phyloP scores from a whole-genome alignment of 345 rosid genomes.

The Noccaea caerulescens region DNA sequence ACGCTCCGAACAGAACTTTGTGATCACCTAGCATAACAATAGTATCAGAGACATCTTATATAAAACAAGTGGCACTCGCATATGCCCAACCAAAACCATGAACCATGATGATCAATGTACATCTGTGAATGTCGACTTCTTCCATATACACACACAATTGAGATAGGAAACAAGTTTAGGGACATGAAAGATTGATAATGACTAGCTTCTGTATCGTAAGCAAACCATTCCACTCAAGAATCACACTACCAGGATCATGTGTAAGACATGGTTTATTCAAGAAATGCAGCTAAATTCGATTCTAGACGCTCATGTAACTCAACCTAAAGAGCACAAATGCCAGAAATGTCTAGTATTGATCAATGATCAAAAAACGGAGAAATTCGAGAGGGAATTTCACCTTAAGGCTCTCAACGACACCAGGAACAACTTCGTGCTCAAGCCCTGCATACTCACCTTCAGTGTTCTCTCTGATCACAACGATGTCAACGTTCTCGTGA shows the following conservation, averaged over 20 bases:
- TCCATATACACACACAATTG: neutral
- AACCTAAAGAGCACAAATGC: neutral
- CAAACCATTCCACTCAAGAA: neutral
- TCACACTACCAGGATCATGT: neutral
- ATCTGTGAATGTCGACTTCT: neutral
- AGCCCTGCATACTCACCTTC: slow-evolving; percentile 96
- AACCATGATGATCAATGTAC: neutral
- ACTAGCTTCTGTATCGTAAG: neutral
- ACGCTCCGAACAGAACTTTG: slow-evolving; percentile 98
- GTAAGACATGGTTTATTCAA: neutral
- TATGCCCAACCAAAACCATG: neutral
- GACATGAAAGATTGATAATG: neutral
- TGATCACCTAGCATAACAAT: slow-evolving; percentile 71
- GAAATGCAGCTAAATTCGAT: slow-evolving; percentile 1
- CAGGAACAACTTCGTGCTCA: slow-evolving; percentile 96
- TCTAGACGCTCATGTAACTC: neutral
- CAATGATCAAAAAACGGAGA: neutral
- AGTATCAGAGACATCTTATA: slow-evolving; percentile 34
- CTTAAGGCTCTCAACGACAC: slow-evolving; percentile 98
- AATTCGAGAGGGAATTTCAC: slow-evolving; percentile 39
- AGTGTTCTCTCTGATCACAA: slow-evolving; percentile 93
- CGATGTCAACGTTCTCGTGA: slow-evolving; percentile 87
- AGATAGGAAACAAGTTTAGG: neutral
- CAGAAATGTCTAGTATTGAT: neutral
- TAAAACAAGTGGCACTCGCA: neutral